Conservation (phyloP, 768 basidiomycete species). For the Chalciporus piperatus region DNA sequence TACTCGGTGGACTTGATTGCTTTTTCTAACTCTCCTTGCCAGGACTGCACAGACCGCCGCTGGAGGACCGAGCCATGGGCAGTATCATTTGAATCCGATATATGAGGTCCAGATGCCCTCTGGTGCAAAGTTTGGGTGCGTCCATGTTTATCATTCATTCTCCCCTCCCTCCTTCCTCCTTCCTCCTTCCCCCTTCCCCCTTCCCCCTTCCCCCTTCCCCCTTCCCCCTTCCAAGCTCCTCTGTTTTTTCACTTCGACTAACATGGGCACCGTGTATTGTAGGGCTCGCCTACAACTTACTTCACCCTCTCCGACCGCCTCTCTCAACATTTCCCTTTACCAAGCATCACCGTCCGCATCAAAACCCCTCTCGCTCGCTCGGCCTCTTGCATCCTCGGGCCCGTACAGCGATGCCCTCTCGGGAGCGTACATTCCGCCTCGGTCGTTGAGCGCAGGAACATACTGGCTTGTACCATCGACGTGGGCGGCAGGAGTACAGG, state of each 20-base stretch:
- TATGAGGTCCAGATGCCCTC: constrained; percentile 59
- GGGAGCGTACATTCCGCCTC: constrained; percentile 62
- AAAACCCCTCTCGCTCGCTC: constrained; percentile 24
- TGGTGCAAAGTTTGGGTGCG: constrained; percentile 57
- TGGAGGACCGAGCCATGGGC: constrained; percentile 64
- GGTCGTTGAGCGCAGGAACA: constrained; percentile 51
- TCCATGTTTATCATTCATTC: constrained; percentile 1
- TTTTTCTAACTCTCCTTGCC: constrained; percentile 3
- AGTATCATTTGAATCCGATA: constrained; percentile 66
- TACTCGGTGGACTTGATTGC: not conserved
- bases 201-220: no score
- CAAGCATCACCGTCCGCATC: constrained; percentile 23
- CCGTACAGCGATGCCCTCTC: constrained; percentile 73
- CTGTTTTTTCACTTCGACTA: constrained; percentile 20
- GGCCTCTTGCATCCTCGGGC: constrained; percentile 66
- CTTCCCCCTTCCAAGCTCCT: no score
- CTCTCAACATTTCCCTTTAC: constrained; percentile 64
- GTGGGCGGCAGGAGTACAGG: constrained; percentile 56
- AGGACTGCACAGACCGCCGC: constrained; percentile 61
- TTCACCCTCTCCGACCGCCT: constrained; percentile 38
- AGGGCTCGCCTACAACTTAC: constrained; percentile 72
- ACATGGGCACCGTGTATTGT: not conserved
- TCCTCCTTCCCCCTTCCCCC: no score
- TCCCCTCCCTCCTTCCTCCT: no score
- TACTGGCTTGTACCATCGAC: constrained; percentile 78